A percentile compares a stretch with the other conserved stretches of the same genome.
phyloP scores from a whole-genome alignment of 768 basidiomycete genomes.

The Suillus subaureus region DNA sequence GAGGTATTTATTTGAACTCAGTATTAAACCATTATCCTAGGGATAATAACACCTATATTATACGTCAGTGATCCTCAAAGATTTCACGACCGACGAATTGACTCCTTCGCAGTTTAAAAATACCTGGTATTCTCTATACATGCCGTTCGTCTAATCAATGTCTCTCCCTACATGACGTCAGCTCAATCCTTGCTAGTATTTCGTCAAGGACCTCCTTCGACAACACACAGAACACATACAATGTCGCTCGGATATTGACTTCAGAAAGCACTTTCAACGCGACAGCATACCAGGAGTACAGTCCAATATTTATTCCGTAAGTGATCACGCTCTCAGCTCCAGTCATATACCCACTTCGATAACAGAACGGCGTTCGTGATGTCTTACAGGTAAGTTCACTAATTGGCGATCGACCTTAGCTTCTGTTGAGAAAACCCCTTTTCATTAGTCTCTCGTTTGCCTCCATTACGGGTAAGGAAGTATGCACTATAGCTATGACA shows the following conservation, averaged over 20 bases:
- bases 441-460: constrained; percentile 78
- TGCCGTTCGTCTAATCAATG: constrained; percentile 47
- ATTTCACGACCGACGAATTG: constrained; percentile 20
- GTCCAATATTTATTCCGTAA: constrained; percentile 59
- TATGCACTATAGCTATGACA: background rate
- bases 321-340: constrained; percentile 17
- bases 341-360: constrained; percentile 3
- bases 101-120: constrained; percentile 54
- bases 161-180: background rate
- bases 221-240: constrained; percentile 56
- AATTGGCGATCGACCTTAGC: too few relatives aligned
- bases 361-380: constrained; percentile 29
- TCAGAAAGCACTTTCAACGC: constrained; percentile 54
- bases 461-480: constrained; percentile 64
- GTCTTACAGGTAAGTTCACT: constrained; percentile 32
- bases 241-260: constrained; percentile 60
- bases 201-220: constrained; percentile 65
- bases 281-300: constrained; percentile 54
- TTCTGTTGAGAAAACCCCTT: constrained; percentile 35
- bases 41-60: constrained; percentile 37
- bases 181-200: constrained; percentile 39
- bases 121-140: constrained; percentile 57
- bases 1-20: background rate
- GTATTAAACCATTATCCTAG: constrained; percentile 16
- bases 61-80: constrained; percentile 55